Base-by-base conservation (phyloP, 2,329 filamentous ascomycete species). In the Ophiostoma perfectum region DNA sequence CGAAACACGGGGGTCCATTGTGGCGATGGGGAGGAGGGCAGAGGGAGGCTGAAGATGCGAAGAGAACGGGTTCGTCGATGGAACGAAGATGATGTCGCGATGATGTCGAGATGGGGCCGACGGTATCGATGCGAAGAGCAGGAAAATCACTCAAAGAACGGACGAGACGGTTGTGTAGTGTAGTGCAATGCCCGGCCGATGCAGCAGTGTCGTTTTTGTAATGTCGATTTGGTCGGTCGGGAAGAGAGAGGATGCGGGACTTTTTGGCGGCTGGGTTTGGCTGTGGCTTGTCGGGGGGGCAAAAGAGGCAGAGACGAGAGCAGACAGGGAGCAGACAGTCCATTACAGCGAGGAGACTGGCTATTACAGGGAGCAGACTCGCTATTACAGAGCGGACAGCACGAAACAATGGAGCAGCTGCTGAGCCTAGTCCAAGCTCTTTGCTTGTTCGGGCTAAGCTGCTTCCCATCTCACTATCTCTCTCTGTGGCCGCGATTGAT, bases 1-100 rank as follows among this genome's bases (percentile, higher is more conserved):
- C 72, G 84, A 81, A 74, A 85, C 83, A 77, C 85, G 82, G 69
- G 83, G 83, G 78, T 87, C 85, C 83, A 85, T 85, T 65, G 62
- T 71, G 67, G 12, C 41, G 63, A 52, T 62, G n/a, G 5, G 45
- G 14, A 44, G 38, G 67, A 12, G 58, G 49, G 52, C 14, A 36
- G 45, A 49, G 11, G 45, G 45, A 49, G 11, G 27, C 27, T 27
- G 27, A 27, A 27, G 27, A 27, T 27, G 27, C 1, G 27, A 27
- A 27, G 2, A 27, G 27, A 27, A 27, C 27, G 27, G 27, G 1
- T 27, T 27, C 27, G 27, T 27, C 2, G 45, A 55, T 27, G 49
- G 18, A 55, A 36, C 9, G 49, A 9, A 2, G 14, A 49, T 49
- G 45, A 52, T 52, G 47, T 52, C 16, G 47, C 18, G 47, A 52